A percentile compares a stretch with the other conserved stretches of the same genome.
Conservation (phyloP, 2,329 filamentous ascomycete species). For the Moelleriella libera region DNA sequence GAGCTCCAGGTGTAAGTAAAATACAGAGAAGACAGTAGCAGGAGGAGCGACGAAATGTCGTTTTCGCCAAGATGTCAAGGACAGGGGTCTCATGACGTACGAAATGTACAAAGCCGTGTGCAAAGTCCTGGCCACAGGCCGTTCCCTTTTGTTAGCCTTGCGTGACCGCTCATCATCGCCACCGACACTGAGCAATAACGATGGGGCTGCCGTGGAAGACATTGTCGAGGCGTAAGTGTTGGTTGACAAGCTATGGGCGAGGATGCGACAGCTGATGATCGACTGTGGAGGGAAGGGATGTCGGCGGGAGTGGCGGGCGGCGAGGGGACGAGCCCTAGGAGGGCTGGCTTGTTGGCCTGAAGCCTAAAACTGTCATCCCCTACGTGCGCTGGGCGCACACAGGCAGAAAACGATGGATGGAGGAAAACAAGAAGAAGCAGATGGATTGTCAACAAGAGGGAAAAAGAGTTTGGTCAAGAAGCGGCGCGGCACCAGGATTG, state of each 20-base stretch:
- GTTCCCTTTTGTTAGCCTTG: slow-evolving; percentile 5
- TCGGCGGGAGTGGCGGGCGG: not conserved
- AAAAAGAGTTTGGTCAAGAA: no score
- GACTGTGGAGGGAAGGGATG: not conserved
- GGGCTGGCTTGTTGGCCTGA: not conserved
- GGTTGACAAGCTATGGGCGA: no score
- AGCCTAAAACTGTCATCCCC: not conserved
- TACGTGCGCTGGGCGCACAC: not conserved
- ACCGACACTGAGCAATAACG: slow-evolving; percentile 3
- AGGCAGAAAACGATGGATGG: not conserved
- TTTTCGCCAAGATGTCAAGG: not conserved
- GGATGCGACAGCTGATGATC: no score
- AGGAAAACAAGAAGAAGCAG: not conserved
- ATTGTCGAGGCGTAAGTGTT: not conserved
- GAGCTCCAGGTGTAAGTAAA: not conserved
- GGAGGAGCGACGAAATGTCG: not conserved
- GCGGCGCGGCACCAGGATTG: no score
- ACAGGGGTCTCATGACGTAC: slow-evolving; percentile 8
- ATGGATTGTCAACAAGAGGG: not conserved
- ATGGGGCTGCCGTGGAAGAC: not conserved
- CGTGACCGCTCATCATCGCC: slow-evolving; percentile 11
- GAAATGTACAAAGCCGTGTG: slow-evolving; percentile 20
- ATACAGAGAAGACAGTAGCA: not conserved
- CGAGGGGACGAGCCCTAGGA: not conserved
- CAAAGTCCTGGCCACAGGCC: slow-evolving; percentile 6